These are phyloP conservation scores for Podospora pseudoanserina DNA, from an alignment of 495 filamentous ascomycete species.

Conservation along the genomic window DNA sequence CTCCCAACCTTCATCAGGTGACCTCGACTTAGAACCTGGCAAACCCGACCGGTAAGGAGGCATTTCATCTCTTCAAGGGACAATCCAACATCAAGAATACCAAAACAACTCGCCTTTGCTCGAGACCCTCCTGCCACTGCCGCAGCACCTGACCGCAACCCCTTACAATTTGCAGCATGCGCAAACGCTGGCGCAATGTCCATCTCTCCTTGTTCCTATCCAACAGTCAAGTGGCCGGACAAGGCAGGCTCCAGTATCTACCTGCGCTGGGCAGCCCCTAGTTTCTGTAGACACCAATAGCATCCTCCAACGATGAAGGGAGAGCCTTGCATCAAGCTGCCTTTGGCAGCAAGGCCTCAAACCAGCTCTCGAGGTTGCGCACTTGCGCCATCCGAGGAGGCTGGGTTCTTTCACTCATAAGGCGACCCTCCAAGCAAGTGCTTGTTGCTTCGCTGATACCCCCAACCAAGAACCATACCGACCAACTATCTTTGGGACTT, in stretches of 20 bases:
- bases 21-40: slow-evolving; percentile 34
- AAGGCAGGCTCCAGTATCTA: background rate
- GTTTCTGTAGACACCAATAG: background rate
- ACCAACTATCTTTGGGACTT: background rate
- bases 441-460: background rate
- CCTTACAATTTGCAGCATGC: background rate
- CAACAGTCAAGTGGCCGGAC: background rate
- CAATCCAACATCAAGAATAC: background rate
- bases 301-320: background rate
- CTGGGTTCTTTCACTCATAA: background rate
- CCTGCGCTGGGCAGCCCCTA: background rate
- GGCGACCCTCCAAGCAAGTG: background rate
- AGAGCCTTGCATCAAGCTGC: background rate
- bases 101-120: background rate
- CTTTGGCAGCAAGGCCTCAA: background rate
- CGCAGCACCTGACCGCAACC: background rate
- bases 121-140: background rate
- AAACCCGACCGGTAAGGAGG: slow-evolving; percentile 25
- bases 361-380: background rate
- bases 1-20: slow-evolving; percentile 34
- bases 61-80: background rate
- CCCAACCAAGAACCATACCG: background rate
- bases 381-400: background rate
- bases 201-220: background rate
- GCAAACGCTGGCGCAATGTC: background rate